Base-by-base conservation (phyloP, 2,329 filamentous ascomycete genomes). In the Juglanconis oblonga region DNA sequence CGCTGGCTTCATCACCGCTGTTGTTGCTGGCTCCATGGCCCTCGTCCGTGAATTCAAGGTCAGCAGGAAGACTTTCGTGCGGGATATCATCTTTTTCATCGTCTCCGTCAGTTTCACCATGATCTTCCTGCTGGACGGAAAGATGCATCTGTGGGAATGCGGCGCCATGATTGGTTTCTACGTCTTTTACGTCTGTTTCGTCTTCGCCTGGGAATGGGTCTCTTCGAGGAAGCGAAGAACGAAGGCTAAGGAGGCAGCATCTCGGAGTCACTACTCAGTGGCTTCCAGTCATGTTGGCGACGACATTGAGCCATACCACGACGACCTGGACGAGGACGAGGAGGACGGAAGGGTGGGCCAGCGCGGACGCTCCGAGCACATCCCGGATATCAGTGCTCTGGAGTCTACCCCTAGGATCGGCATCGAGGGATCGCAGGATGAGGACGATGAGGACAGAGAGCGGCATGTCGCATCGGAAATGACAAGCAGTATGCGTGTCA, bases 1-100 rank as follows among this genome's bases (percentile, higher is more conserved):
- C 10, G 95, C 95, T 38, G 87, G 91, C 64, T 99, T 99, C 76
- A 99, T 99, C 73, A 96, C 93, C 1, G 90, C 93, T 1, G 94
- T 99, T 17, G 95, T 99, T 38, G 92, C 94, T 5, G 95, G 95
- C 14, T 96, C 92, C 58, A 99, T 99, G 95, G 95, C 94, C 13
- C 76, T 99, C 58, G 93, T 97, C n/a, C 85, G 91, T 64, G 95
- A 97, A 57, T 99, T 99, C 74, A 89, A 88, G 66, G 95, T 99
- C 55, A 90, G 91, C 56, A 88, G 87, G 68, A 91, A 89, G 73
- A 95, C 92, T 40, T 99, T 98, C 71, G 84, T 97, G 29, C 85
- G 95, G 65, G 95, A 99, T 70, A 89, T 98, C 10, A 84, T 87
- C 60, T 99, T 97, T 77, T 99, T 99, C 73, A 89, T 96, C 59